phyloP scores from a whole-genome alignment of 495 filamentous ascomycete genomes.

The Polyplosphaeria fusca region DNA sequence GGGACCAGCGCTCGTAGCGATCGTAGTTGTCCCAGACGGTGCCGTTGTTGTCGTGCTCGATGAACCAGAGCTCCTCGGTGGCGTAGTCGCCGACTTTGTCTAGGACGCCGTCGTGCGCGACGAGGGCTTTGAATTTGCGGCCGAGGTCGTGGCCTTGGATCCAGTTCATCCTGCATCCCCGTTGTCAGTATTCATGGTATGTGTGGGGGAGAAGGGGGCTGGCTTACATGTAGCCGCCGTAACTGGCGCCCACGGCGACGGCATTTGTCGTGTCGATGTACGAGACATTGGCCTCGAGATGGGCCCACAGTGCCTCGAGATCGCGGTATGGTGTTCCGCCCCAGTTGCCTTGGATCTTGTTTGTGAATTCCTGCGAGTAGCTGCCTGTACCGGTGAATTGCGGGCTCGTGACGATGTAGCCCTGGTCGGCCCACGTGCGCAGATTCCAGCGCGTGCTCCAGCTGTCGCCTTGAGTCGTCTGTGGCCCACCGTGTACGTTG shows the following conservation, averaged over 20 bases:
- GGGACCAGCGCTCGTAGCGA: conserved; percentile 48
- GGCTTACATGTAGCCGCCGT: conserved; percentile 47
- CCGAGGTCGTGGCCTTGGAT: conserved; percentile 55
- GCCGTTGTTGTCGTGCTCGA: conserved; percentile 44
- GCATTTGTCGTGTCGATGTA: conserved; percentile 50
- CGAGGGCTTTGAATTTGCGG: conserved; percentile 54
- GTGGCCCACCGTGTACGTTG: conserved; percentile 55
- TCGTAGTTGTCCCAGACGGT: conserved; percentile 49
- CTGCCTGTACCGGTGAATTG: conserved; percentile 54
- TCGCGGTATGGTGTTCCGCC: conserved; percentile 55
- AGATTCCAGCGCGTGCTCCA: conserved; percentile 55
- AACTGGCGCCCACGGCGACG: conserved; percentile 52
- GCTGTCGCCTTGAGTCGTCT: conserved; percentile 48
- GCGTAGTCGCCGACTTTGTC: conserved; percentile 45
- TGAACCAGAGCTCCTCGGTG: conserved; percentile 50
- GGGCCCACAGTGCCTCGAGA: conserved; percentile 50
- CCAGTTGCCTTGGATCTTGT: conserved; percentile 51
- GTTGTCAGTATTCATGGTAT: not conserved
- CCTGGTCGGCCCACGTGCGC: conserved; percentile 55
- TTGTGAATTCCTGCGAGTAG: conserved; percentile 49
- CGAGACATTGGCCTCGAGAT: conserved; percentile 48
- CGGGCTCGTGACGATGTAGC: conserved; percentile 50
- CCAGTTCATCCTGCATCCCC: conserved; percentile 48
- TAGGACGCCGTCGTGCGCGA: conserved; percentile 47
- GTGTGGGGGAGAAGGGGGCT: not conserved